Evolutionary conservation across 2,329 filamentous ascomycete genomes (phyloP).

Genomic region (Coniella vitis): DNA sequence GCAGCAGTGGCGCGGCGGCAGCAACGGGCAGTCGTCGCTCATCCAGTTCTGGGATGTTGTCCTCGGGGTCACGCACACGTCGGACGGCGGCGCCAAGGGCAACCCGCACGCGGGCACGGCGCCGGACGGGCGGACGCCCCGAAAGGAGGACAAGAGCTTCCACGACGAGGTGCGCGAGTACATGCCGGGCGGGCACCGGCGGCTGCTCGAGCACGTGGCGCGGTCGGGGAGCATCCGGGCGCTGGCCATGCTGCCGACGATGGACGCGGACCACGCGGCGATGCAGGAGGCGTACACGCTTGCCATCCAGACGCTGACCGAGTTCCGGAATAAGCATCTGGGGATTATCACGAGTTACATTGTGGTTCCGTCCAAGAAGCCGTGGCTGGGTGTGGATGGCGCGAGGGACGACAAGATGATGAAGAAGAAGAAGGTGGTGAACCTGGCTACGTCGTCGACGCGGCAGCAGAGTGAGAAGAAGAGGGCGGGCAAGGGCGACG

Average conservation of each 20-base stretch:
- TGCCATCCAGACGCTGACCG: constrained; percentile 67
- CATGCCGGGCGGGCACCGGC: constrained; percentile 80
- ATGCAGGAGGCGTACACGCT: constrained; percentile 54
- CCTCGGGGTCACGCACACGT: constrained; percentile 70
- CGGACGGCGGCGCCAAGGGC: constrained; percentile 28
- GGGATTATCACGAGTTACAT: constrained; percentile 89
- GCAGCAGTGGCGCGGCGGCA: constrained; percentile 77
- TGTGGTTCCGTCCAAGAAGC: constrained; percentile 62
- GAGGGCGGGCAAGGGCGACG: constrained; percentile 14
- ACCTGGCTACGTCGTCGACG: constrained; percentile 10
- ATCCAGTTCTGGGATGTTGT: constrained; percentile 91
- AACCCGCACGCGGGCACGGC: too few species aligned
- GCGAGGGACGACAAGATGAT: constrained; percentile 23
- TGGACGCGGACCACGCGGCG: constrained; percentile 41
- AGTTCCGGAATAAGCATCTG: constrained; percentile 79
- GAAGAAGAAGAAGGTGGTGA: constrained; percentile 18
- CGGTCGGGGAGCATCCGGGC: constrained; percentile 67
- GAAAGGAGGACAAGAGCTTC: constrained; percentile 28
- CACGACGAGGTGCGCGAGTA: constrained; percentile 72
- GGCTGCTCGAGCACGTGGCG: constrained; percentile 67
- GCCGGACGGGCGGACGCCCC: constrained; percentile 18
- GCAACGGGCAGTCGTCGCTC: constrained; percentile 86
- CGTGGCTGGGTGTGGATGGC: constrained; percentile 12
- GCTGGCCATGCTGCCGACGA: constrained; percentile 49
- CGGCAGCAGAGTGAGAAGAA: constrained; percentile 15